Conservation (phyloP, 2,329 filamentous ascomycete genomes). For the Pyrenochaeta sp. region DNA sequence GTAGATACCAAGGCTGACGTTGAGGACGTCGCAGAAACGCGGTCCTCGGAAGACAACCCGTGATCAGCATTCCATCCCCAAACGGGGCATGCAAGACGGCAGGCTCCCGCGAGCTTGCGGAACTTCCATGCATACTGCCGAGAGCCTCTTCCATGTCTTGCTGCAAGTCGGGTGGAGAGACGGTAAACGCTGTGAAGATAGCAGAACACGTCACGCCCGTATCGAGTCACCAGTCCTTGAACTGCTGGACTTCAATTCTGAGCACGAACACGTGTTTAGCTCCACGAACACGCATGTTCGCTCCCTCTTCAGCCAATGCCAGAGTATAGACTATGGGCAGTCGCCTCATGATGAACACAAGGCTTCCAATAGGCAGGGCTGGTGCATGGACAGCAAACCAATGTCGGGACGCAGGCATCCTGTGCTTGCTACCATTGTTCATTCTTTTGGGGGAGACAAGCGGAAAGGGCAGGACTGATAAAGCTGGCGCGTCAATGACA, state of each 20-base stretch:
- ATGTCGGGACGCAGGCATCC: background rate
- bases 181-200: background rate
- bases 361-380: constrained; percentile 9
- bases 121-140: constrained; percentile 13
- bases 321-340: constrained; percentile 5
- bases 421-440: background rate
- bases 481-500: constrained; percentile 1
- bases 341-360: constrained; percentile 6
- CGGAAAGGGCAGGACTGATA: constrained; percentile 9
- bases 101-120: constrained; percentile 11
- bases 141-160: constrained; percentile 11
- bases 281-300: constrained; percentile 7
- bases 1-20: background rate
- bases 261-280: constrained; percentile 20
- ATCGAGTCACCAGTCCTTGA: background rate
- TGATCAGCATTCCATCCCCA: constrained; percentile 10
- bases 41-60: background rate
- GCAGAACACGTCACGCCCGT: background rate
- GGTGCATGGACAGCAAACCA: background rate
- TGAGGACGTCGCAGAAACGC: background rate
- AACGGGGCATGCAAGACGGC: constrained; percentile 9
- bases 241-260: constrained; percentile 3
- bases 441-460: constrained; percentile 6
- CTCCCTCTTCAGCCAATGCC: constrained; percentile 9
- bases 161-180: constrained; percentile 1